These are phyloP conservation scores for Salisapilia sapeloensis DNA, from an alignment of 352 stramenopile genomes.

Conservation along the genomic window DNA sequence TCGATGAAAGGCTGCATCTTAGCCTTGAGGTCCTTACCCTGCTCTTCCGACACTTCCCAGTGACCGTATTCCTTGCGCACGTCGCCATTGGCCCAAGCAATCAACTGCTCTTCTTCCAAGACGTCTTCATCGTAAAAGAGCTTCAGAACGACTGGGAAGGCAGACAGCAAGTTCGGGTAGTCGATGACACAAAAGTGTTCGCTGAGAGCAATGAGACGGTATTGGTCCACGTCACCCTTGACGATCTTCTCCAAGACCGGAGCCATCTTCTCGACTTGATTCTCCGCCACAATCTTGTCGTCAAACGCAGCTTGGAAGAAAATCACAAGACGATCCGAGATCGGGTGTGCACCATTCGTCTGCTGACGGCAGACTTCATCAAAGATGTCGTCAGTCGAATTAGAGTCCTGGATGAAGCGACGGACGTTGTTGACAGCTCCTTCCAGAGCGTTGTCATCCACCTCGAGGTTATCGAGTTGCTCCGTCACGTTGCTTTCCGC, in stretches of 20 bases:
- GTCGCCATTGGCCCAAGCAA: conserved; percentile 79
- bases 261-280: conserved; percentile 81
- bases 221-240: conserved; percentile 79
- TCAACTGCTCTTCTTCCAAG: conserved; percentile 90
- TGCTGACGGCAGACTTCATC: conserved; percentile 89
- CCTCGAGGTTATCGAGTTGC: conserved; percentile 56
- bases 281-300: conserved; percentile 81
- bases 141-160: conserved; percentile 93
- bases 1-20: conserved; percentile 90
- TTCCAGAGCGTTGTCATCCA: conserved; percentile 73
- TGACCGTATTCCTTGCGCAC: conserved; percentile 70
- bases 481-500: conserved; percentile 3
- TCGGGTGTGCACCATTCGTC: conserved; percentile 80
- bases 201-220: conserved; percentile 84
- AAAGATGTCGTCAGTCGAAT: conserved; percentile 44
- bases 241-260: conserved; percentile 75
- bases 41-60: conserved; percentile 80
- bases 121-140: conserved; percentile 94
- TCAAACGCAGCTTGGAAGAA: conserved; percentile 84
- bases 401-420: conserved; percentile 26
- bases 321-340: conserved; percentile 89
- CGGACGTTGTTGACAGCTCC: conserved; percentile 49
- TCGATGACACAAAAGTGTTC: conserved; percentile 86
- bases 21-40: conserved; percentile 64
- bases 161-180: conserved; percentile 45